These are phyloP conservation scores for Fraxinus greggii DNA, from an alignment of 305 asterid genomes.

Conservation along the genomic window DNA sequence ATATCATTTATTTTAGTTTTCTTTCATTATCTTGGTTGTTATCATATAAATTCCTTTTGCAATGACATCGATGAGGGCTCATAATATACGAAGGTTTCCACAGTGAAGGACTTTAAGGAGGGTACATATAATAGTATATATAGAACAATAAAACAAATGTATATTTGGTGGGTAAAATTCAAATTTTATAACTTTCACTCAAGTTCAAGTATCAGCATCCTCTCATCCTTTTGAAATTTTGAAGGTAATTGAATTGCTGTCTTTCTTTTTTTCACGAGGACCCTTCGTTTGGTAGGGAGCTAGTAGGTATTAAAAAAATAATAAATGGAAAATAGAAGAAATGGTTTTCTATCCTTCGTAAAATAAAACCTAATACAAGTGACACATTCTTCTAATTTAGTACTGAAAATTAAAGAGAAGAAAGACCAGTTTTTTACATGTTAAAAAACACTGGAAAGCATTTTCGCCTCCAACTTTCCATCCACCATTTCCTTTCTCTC, in stretches of 20 bases:
- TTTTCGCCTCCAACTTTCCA: neutral
- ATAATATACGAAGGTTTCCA: constrained; percentile 75
- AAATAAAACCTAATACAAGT: neutral
- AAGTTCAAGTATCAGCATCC: neutral
- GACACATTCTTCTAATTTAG: neutral
- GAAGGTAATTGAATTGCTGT: neutral
- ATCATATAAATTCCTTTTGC: constrained; percentile 20
- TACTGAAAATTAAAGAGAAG: neutral
- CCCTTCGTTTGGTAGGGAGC: neutral
- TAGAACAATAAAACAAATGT: too few relatives aligned
- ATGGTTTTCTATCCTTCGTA: neutral
- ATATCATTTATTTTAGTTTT: too few relatives aligned
- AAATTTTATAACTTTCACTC: too few relatives aligned
- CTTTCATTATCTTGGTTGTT: neutral
- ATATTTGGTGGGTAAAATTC: too few relatives aligned
- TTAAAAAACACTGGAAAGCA: neutral
- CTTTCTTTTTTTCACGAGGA: neutral
- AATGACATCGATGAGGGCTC: constrained; percentile 81
- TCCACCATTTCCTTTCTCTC: neutral
- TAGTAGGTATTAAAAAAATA: too few relatives aligned
- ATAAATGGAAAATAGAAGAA: neutral
- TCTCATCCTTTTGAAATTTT: neutral
- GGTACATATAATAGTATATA: constrained; percentile 29
- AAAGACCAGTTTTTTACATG: neutral
- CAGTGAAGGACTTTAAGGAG: constrained; percentile 69